Base-by-base conservation (phyloP, 306 rosid species). In the Acacia crassicarpa region DNA sequence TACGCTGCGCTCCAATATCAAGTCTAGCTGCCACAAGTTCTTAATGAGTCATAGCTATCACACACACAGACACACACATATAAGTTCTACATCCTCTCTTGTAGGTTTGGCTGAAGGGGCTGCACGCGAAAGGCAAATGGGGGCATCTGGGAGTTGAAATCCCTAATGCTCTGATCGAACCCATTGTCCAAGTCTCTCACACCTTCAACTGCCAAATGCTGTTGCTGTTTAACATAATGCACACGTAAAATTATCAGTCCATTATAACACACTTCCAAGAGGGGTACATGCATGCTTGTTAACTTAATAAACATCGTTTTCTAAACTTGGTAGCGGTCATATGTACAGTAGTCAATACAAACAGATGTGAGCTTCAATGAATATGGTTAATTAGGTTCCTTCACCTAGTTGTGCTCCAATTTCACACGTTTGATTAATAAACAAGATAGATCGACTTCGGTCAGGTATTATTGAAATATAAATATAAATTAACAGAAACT, bases 61-160 rank as follows among this genome's bases (percentile, higher is more conserved):
- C 25, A 20, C 56, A 7, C 12, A 11, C 12, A 17, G 6, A 19
- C 27, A 22, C 12, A 61, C 17, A 49, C 44, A 17, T 35, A 33
- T 17, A 8, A 9, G 45, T 38, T 63, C 54, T 85, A 84, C 82
- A 87, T 84, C 79, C 85, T 84, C 69, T 87, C 89, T 62, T 83
- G 88, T 4, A 86, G 88, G 80, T 90, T 90, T 70, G 91, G 86
- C 89, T 87, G 94, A 74, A 85, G 82, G 17, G 93, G 92, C 88
- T 91, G 91, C 32, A 82, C 85, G 2, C 92, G 82, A 59, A 89
- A 88, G 30, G 91, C 75, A 80, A 91, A 89, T 30, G 88, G 41
- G 6, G 41, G 85, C 80, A 92, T 74, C 33, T 87, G 90, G 20
- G 78, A 49, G 74, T 44, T 81, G 83, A 59, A 83, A 69, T 86